phyloP scores from a whole-genome alignment of 495 filamentous ascomycete genomes.

The Aspergillus sclerotiicarbonarius region DNA sequence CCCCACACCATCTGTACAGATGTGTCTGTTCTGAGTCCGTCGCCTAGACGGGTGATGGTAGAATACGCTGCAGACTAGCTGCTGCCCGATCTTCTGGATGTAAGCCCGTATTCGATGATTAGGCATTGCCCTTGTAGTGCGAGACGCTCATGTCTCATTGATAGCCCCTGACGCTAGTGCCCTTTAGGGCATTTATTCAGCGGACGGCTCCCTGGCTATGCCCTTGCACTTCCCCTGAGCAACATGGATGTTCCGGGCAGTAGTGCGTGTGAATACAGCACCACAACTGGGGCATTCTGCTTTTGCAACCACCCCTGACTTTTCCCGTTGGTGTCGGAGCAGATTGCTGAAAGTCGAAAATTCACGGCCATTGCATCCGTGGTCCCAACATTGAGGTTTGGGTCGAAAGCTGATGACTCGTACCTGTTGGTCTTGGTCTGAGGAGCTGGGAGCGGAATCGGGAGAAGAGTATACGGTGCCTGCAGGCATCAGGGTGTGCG shows the following conservation, averaged over 20 bases:
- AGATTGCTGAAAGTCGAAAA: conserved; percentile 97
- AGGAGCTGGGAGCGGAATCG: conserved; percentile 25
- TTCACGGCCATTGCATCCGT: conserved; percentile 89
- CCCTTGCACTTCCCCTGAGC: conserved; percentile 86
- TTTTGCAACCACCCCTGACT: conserved; percentile 83
- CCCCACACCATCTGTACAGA: neutral
- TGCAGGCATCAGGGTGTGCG: conserved; percentile 26
- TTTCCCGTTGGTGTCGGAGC: conserved; percentile 88
- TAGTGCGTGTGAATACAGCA: conserved; percentile 88
- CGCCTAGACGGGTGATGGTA: neutral
- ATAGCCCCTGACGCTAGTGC: neutral
- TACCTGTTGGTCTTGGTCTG: conserved; percentile 52
- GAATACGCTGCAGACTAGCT: neutral
- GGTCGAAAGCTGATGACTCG: conserved; percentile 72
- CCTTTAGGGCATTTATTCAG: conserved; percentile 19
- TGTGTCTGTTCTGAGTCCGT: neutral
- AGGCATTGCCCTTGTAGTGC: neutral
- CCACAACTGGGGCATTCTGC: conserved; percentile 84
- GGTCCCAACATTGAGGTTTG: conserved; percentile 93
- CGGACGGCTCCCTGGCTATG: conserved; percentile 27
- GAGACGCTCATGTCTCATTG: neutral
- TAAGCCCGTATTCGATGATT: neutral
- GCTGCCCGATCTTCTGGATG: neutral
- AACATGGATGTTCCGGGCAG: conserved; percentile 85
- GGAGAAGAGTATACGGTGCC: conserved; percentile 34